Base-by-base conservation (phyloP, 331 rosid genomes). In the Erythrophleum ivorense region DNA sequence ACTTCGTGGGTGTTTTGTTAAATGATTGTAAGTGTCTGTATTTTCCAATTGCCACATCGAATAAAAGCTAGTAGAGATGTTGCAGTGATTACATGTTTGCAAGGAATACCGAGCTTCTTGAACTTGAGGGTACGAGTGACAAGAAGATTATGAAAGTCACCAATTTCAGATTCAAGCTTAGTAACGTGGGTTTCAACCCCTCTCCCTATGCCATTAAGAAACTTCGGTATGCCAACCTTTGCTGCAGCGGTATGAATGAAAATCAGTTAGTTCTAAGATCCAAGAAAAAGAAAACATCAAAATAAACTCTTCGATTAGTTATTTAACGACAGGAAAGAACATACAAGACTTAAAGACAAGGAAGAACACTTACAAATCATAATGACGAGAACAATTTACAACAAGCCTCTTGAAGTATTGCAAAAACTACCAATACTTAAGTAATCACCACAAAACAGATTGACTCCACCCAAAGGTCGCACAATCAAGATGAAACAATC, bases 181-280 rank as follows among this genome's bases (percentile, higher is more conserved):
- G 94, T 84, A n/a, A 85, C 94, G 77, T 92, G 97, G 33, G 97
- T 73, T 65, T 94, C 97, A 6, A 92, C 93, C 16, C 94, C 98
- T 0, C 89, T 86, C 70, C 98, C 98, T 49, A 94, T 83, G 67
- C 97, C 97, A 29, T 33, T 88, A 33, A 94, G 83, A 89, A 92
- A 94, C 29, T 92, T 97, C 0, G 90, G 93, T 84, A 94, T 94
- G 65, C 98, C 94, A 40, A 94, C 97, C 88, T 92, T 94, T 55
- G 77, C 97, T 92, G 94, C 77, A 86, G 64, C 41, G 45, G 12
- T 6, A 70, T 76, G 16, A 67, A 19, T 75, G 0, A 75, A 79
- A 69, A 54, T 53, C 41, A 80, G 73, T 40, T 70, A 81, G 54
- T 43, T 66, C 71, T 24, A 34, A 5, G 46, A 65, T n/a, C 48